Percentiles rank a stretch among this genome's conserved stretches.
Conservation (phyloP, 1,139 yeast genomes). For the Kodamaea anthophila region DNA sequence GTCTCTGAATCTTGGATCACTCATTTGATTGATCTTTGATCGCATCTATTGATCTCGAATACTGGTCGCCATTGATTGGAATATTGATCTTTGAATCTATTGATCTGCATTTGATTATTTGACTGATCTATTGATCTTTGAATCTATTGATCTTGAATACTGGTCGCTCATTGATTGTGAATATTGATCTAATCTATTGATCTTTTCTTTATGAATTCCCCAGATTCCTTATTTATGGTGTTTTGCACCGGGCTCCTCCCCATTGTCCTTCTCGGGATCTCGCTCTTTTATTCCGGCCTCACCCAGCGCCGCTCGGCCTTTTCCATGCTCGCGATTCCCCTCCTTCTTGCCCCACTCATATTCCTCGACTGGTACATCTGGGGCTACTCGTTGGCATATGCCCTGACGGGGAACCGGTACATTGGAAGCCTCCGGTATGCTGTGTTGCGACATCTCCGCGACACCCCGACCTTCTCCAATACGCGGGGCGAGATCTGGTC, state of each 20-base stretch:
- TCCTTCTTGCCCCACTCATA: slow-evolving; percentile 36
- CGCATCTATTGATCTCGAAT: too few relatives aligned
- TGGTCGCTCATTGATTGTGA: too few relatives aligned
- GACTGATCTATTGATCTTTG: too few relatives aligned
- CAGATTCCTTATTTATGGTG: slow-evolving; percentile 35
- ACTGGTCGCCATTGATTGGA: too few relatives aligned
- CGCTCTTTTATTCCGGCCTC: slow-evolving; percentile 53
- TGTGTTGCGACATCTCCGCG: slow-evolving; percentile 33
- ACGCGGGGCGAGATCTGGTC: slow-evolving; percentile 37
- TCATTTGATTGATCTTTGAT: too few relatives aligned
- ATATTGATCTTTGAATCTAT: too few relatives aligned
- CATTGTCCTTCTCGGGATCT: slow-evolving; percentile 35
- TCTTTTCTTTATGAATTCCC: too few relatives aligned
- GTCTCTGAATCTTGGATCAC: too few relatives aligned
- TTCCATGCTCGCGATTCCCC: slow-evolving; percentile 47
- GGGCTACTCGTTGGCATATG: slow-evolving; percentile 51
- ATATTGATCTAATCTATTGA: too few relatives aligned
- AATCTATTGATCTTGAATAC: too few relatives aligned
- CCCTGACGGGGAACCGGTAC: slow-evolving; percentile 35
- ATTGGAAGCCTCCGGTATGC: slow-evolving; percentile 44
- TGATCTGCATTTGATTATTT: too few relatives aligned
- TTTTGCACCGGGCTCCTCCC: slow-evolving; percentile 31
- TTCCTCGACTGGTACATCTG: slow-evolving; percentile 52
- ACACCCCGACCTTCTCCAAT: slow-evolving; percentile 20
- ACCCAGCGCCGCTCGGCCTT: slow-evolving; percentile 52